phyloP scores from a whole-genome alignment of 2,329 filamentous ascomycete genomes.

The Exophiala alcalophila region DNA sequence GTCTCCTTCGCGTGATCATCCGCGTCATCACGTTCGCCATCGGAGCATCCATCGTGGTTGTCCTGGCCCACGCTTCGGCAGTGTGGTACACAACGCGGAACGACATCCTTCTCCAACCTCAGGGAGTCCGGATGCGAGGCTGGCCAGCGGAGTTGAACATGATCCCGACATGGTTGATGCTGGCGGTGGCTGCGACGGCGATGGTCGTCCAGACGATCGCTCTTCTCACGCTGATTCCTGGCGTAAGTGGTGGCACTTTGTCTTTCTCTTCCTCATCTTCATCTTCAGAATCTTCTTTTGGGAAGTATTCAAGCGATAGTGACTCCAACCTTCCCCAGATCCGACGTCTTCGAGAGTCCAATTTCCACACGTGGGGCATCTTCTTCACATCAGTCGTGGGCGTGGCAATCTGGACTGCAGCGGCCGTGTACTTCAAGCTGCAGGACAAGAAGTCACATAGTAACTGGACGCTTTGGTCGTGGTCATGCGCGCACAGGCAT shows the following conservation, averaged over 20 bases:
- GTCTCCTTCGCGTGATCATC: slow-evolving; percentile 4
- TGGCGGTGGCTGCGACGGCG: slow-evolving; percentile 5
- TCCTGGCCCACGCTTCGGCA: slow-evolving; percentile 5
- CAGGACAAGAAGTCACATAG: slow-evolving; percentile 7
- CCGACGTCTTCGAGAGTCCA: slow-evolving; percentile 9
- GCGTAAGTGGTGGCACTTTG: slow-evolving; percentile 1
- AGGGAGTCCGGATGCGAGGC: slow-evolving; percentile 6
- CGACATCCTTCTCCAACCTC: slow-evolving; percentile 1
- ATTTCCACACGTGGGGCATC: slow-evolving; percentile 4
- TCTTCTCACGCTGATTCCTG: slow-evolving; percentile 1
- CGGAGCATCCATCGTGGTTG: slow-evolving; percentile 5
- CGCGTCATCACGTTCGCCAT: slow-evolving; percentile 5
- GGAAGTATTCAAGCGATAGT: too few relatives aligned
- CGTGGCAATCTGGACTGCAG: slow-evolving; percentile 8
- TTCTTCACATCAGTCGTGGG: slow-evolving; percentile 8
- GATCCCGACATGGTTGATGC: slow-evolving; percentile 13
- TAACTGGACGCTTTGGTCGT: slow-evolving; percentile 14
- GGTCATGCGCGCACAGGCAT: slow-evolving; percentile 10
- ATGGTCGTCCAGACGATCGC: slow-evolving; percentile 6
- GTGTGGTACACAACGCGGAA: slow-evolving; percentile 14
- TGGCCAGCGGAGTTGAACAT: slow-evolving; percentile 12
- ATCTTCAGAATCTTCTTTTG: neutral
- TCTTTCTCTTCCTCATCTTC: neutral
- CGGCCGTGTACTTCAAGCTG: slow-evolving; percentile 17
- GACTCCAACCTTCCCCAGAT: slow-evolving; percentile 1